These are phyloP conservation scores for Knufia fluminis DNA, from an alignment of 2,329 filamentous ascomycete genomes.

Conservation along the genomic window DNA sequence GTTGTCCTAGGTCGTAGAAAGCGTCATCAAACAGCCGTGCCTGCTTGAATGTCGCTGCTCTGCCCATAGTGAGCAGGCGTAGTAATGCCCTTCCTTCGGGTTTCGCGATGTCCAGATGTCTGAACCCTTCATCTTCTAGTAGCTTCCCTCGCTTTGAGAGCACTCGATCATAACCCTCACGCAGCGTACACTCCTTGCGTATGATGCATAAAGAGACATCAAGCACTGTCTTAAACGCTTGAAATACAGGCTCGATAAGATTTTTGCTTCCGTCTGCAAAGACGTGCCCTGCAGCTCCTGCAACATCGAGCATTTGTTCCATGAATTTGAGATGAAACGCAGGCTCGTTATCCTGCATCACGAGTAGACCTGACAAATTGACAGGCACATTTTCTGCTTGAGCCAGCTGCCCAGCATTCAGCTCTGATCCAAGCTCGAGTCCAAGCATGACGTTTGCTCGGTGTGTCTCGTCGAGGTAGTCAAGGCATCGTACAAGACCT, in stretches of 20 bases:
- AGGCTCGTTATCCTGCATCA: constrained; percentile 22
- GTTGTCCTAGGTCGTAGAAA: constrained; percentile 22
- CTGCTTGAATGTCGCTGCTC: constrained; percentile 24
- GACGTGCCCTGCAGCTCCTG: constrained; percentile 30
- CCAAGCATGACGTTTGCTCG: constrained; percentile 27
- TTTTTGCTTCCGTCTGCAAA: constrained; percentile 27
- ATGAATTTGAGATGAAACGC: constrained; percentile 30
- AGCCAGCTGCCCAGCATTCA: constrained; percentile 33
- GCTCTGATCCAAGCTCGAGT: constrained; percentile 28
- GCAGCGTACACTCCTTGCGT: constrained; percentile 17
- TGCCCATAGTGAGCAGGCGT: constrained; percentile 31
- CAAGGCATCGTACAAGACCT: constrained; percentile 25
- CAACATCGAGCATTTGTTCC: constrained; percentile 33
- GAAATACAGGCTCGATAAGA: constrained; percentile 28
- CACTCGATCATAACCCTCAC: constrained; percentile 29
- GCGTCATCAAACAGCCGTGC: constrained; percentile 27
- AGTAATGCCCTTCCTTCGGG: constrained; percentile 28
- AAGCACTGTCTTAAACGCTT: constrained; percentile 27
- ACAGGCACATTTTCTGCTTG: constrained; percentile 31
- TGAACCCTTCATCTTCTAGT: constrained; percentile 25
- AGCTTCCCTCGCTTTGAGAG: constrained; percentile 25
- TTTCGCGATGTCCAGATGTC: constrained; percentile 22
- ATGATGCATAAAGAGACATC: constrained; percentile 27
- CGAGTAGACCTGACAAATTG: constrained; percentile 24
- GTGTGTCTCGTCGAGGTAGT: constrained; percentile 19